Evolutionary conservation across 306 rosid species (phyloP), one percentile per base, ranked within the genome.

Genomic region (Medicago arabica): DNA sequence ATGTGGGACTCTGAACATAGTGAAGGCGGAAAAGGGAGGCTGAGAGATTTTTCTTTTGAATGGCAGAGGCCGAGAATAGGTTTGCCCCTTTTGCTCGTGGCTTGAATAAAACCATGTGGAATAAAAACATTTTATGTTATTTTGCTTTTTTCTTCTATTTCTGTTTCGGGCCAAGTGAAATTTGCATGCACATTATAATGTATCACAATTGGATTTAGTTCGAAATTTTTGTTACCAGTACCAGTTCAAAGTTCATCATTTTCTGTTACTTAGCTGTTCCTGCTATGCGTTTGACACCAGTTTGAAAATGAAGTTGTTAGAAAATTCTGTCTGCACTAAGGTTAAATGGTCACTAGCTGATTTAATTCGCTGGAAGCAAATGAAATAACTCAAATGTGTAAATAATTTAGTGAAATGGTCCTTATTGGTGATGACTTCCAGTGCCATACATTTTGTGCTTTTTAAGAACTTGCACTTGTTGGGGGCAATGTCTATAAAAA

Each of bases 131-230:
- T 38, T 46, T 8, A 41, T 31, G 64, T 3, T 15, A 75, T 65
- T 51, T 62, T 17, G 16, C 18, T n/a, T 34, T 51, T 6, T 21
- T 17, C 19, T 41, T 34, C 28, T 39, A 19, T 21, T 50, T 57
- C 39, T 44, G 25, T 43, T 31, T 62, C 9, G 0, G 7, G 61
- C 36, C 15, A 17, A 16, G 71, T 53, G 23, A 67, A 23, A 36
- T 76, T 75, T 75, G 66, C 64, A 51, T n/a, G 21, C 64, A 63
- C 16, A 17, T 14, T 23, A 44, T 21, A 75, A 34, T 12, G n/a
- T 36, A 34, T 47, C 63, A 13, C 53, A 49, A 34, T 8, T 63
- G 13, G 79, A 23, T 25, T 59, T 14, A 7, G 28, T 2, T 10
- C 1, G 4, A 53, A 61, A 9, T 36, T 19, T 75, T 65, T 21